These are phyloP conservation scores for Leishmania mexicana DNA, from an alignment of 208 protist genomes.

Conservation along the genomic window DNA sequence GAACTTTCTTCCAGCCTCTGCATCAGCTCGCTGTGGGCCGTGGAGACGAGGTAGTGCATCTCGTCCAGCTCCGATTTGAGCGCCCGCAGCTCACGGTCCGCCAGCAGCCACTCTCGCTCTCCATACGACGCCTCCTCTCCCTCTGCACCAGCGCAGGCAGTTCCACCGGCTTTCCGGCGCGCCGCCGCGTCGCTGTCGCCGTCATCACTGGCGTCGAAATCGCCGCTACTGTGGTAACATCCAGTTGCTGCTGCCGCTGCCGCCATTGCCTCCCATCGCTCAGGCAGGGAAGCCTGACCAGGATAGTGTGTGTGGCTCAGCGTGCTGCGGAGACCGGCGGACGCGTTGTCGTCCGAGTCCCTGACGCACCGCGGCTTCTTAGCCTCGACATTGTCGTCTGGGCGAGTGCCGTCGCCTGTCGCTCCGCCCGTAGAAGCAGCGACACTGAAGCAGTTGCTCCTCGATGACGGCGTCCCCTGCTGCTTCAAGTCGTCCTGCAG, in stretches of 20 bases:
- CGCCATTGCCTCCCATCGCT: background rate
- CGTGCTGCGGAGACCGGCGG: slow-evolving; percentile 1
- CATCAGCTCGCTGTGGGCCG: slow-evolving; percentile 45
- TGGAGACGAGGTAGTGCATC: slow-evolving; percentile 47
- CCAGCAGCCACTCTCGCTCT: slow-evolving; percentile 44
- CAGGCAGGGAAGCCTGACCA: background rate
- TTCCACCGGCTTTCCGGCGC: background rate
- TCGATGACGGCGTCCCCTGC: background rate
- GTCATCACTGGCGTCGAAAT: background rate
- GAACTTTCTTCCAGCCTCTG: slow-evolving; percentile 49
- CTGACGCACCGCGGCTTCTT: background rate
- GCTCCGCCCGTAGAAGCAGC: background rate
- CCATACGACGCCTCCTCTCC: background rate
- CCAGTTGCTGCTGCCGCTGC: background rate
- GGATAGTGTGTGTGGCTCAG: background rate
- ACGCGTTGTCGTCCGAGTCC: background rate
- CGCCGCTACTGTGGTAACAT: background rate
- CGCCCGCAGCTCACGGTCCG: slow-evolving; percentile 47
- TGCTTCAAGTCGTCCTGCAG: background rate
- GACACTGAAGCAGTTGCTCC: background rate
- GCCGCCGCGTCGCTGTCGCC: slow-evolving; percentile 9
- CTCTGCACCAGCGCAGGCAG: background rate
- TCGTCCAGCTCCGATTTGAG: slow-evolving; percentile 64
- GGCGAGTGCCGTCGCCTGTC: background rate
- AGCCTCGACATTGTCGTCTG: background rate